A percentile compares a stretch with the other conserved stretches of the same genome.
These are phyloP conservation scores for Diaporthe ilicicola DNA, from an alignment of 2,329 filamentous ascomycete genomes.

Conservation along the genomic window DNA sequence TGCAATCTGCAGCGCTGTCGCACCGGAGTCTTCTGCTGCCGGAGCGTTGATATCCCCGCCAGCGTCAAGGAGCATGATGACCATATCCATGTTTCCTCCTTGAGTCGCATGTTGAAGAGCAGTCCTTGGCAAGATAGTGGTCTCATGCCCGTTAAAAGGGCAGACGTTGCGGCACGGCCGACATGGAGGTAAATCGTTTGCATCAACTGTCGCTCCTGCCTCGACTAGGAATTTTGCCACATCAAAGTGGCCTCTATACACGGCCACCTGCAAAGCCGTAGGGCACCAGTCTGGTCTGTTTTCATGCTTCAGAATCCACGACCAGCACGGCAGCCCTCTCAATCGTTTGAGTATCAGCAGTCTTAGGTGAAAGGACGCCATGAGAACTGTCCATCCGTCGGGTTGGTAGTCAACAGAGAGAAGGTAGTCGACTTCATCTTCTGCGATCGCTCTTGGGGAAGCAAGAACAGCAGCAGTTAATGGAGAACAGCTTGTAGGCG, in stretches of 20 bases:
- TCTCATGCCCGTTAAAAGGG: too few species aligned
- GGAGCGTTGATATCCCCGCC: not conserved
- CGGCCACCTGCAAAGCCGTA: not conserved
- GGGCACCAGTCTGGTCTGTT: not conserved
- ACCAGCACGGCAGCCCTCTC: not conserved
- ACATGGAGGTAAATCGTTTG: not conserved
- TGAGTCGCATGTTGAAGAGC: not conserved
- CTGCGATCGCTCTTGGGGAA: accelerated
- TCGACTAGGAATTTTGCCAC: not conserved
- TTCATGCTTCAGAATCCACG: not conserved
- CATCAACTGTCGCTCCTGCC: accelerated
- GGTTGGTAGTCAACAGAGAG: not conserved
- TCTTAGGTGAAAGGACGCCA: not conserved
- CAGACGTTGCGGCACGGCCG: too few species aligned
- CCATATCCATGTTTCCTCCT: not conserved
- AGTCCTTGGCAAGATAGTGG: not conserved
- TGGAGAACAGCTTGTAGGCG: not conserved
- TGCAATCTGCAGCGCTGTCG: not conserved
- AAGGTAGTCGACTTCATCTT: not conserved
- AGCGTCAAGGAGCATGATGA: not conserved
- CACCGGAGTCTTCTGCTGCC: not conserved
- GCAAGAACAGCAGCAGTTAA: not conserved
- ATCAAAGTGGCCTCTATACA: accelerated
- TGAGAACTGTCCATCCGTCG: not conserved
- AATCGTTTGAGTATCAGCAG: not conserved